A percentile compares a stretch with the other conserved stretches of the same genome.
Evolutionary conservation across 2,329 filamentous ascomycete genomes (phyloP).

Genomic region (Botryotinia convoluta): DNA sequence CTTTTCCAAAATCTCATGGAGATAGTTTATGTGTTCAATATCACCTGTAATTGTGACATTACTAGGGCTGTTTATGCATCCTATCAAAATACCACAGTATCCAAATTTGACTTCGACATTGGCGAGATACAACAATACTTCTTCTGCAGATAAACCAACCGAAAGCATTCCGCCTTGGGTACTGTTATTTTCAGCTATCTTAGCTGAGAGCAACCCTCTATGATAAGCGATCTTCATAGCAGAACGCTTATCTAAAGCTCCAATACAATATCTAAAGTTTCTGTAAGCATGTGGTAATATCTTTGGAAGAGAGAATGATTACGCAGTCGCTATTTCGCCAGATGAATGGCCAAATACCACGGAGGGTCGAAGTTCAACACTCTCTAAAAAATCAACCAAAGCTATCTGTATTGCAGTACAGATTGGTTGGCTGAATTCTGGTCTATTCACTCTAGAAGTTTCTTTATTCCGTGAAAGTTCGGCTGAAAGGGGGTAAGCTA

Average conservation of each 20-base stretch:
- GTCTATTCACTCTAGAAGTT: conserved; percentile 28
- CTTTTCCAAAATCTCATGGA: not conserved
- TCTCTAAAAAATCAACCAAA: conserved; percentile 44
- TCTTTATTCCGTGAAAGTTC: conserved; percentile 3
- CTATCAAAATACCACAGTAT: conserved; percentile 27
- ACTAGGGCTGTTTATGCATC: conserved; percentile 34
- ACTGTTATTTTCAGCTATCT: not conserved
- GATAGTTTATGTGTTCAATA: not conserved
- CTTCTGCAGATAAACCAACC: not conserved
- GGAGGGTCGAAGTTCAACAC: conserved; percentile 41
- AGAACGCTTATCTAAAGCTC: conserved; percentile 31
- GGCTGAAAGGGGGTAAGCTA: not conserved
- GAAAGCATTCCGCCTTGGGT: conserved; percentile 8
- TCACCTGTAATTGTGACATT: conserved; percentile 34
- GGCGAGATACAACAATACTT: not conserved
- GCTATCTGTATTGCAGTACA: conserved; percentile 48
- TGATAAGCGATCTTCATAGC: conserved; percentile 16
- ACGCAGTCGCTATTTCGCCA: conserved; percentile 44
- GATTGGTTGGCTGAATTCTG: conserved; percentile 40
- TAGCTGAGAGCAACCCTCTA: not conserved
- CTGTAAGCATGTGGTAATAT: not conserved
- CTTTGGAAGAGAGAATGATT: not conserved
- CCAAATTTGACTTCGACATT: not conserved
- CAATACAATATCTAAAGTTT: conserved; percentile 26
- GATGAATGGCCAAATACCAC: conserved; percentile 46